Evolutionary conservation across 805 yeast genomes (phyloP), one percentile per base, ranked within the genome.

Genomic region (Yarrowia sp.): DNA sequence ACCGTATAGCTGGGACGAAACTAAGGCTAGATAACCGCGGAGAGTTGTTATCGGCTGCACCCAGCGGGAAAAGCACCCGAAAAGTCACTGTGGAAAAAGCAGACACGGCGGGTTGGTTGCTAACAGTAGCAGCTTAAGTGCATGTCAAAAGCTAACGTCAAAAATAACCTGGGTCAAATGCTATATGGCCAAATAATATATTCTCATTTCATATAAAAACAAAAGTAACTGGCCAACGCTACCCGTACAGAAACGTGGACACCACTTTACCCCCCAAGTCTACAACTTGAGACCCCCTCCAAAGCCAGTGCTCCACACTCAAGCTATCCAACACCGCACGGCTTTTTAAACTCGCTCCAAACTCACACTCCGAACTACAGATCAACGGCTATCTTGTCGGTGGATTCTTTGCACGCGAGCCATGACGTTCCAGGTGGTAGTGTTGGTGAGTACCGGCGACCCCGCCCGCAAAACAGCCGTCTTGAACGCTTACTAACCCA

Each of bases 351-450:
- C 58, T 51, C 58, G 43, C 58, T 31, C 45, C 62, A 41, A 55
- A 55, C 62, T 41, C 62, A 55, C 62, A n/a, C 15, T 38, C 58
- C 8, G 6, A 31, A 41, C 38, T 41, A 39, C 47, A 28, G 61
- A 41, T 55, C 48, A 41, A 13, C 39, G 39, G 39, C 38, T 22
- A 18, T 50, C 58, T 51, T 51, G 43, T 36, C 33, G 58, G 58
- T 51, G 57, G 57, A 35, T n/a, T 51, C 41, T 11, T 36, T 35
- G 58, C 58, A 51, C 58, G 58, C 43, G 58, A 35, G 48, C 62
- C 36, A 55, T 55, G 62, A 31, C 62, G 32, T 72, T 73, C 65
- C 71, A 73, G 66, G 69, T 73, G 38, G 65, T 68, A 50, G 69
- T 70, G 42, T 66, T 71, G 68, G 73, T 72, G 64, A 44, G 70